phyloP scores from a whole-genome alignment of 2,329 filamentous ascomycete species.

The Coniochaeta hoffmannii region DNA sequence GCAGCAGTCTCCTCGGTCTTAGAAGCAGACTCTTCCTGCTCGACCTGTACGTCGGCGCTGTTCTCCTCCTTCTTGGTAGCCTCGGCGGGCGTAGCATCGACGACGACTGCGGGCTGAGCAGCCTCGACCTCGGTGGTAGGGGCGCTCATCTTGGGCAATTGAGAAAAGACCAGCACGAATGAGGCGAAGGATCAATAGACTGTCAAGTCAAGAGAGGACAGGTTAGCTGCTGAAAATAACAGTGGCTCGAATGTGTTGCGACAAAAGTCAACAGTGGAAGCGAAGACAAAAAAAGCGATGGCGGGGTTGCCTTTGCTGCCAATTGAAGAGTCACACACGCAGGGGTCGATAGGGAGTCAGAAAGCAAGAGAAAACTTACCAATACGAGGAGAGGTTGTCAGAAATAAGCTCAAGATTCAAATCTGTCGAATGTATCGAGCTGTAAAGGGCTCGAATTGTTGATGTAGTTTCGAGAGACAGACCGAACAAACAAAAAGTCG shows the following conservation, averaged over 20 bases:
- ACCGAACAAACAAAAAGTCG: background rate
- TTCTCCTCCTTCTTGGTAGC: slow-evolving; percentile 18
- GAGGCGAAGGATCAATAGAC: background rate
- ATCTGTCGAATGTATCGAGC: background rate
- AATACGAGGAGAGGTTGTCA: background rate
- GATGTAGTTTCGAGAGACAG: background rate
- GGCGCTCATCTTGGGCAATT: slow-evolving; percentile 13
- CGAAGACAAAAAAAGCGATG: background rate
- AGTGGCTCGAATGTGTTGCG: background rate
- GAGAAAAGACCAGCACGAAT: no score
- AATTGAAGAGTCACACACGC: background rate
- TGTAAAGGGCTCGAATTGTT: background rate
- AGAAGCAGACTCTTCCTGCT: slow-evolving; percentile 1
- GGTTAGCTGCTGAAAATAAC: background rate
- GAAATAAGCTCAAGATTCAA: background rate
- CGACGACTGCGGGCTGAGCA: slow-evolving; percentile 12
- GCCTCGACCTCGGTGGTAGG: slow-evolving; percentile 14
- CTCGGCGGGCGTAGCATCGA: background rate
- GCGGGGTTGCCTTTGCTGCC: background rate
- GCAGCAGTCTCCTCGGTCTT: slow-evolving; percentile 8
- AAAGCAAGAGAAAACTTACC: background rate
- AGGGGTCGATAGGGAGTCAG: background rate
- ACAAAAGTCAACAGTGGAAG: background rate
- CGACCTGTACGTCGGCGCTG: background rate
- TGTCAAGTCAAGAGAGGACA: background rate